Evolutionary conservation across 805 yeast species (phyloP), one percentile per base, ranked within the genome.

Genomic region (Candida jianshihensis): DNA sequence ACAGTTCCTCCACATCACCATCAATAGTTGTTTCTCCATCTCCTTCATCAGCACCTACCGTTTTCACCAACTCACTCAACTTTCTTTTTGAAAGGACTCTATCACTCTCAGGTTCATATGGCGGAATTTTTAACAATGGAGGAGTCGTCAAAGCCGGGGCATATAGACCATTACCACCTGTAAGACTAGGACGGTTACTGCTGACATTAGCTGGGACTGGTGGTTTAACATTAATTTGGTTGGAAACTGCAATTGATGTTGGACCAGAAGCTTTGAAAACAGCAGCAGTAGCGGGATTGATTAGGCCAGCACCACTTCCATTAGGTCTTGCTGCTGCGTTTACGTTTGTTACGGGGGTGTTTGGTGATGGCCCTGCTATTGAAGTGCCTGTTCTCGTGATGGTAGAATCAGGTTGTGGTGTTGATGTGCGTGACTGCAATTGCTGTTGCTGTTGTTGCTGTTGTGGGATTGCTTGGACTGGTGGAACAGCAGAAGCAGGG

Each of bases 1-100:
- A 63, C 27, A 92, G 63, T 48, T 90, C 97, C 58, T 89, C 96
- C 14, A 87, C 95, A 59, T 92, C 97, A 19, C 97, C 97, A 58
- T 90, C 98, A 39, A 92, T 83, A 5, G 73, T 71, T 6, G 95
- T 79, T 50, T 88, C 95, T 14, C 90, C 83, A 54, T 90, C 97
- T 29, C 95, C 96, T 57, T 81, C 92, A 56, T 83, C 90, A 2
- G 80, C 75, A 6, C 89, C 92, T 13, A 80, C 84, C 2, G 85
- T 76, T 53, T 78, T 76, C 6, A 92, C 92, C 41, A 92, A 68
- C 55, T 92, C 98, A 44, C 84, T 73, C 46, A 92, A 68, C 57
- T 92, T 92, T 35, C 98, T 70, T 58, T 92, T 92, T 27, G 92
- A 81, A 54, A 92, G 65, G 1, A 89, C 94, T 19, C 96, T 63